These are phyloP conservation scores for Verticillium klebahnii DNA, from an alignment of 2,329 filamentous ascomycete species.

Conservation along the genomic window DNA sequence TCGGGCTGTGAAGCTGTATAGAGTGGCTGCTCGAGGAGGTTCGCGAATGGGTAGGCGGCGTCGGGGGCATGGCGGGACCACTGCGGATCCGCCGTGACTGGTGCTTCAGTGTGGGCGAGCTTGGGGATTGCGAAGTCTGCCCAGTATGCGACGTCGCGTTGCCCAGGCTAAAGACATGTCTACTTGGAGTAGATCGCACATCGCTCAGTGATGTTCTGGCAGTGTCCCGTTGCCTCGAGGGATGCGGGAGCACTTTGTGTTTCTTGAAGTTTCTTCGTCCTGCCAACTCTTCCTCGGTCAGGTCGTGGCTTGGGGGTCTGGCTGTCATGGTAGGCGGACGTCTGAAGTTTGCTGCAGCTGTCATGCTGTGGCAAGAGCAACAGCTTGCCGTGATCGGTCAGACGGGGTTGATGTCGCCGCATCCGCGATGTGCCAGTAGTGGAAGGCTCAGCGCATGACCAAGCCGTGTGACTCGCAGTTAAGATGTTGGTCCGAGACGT, in stretches of 20 bases:
- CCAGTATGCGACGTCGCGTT: constrained; percentile 7
- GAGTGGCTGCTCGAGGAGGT: constrained; percentile 50
- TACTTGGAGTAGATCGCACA: constrained; percentile 5
- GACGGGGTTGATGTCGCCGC: background rate
- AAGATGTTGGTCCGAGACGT: constrained; percentile 7
- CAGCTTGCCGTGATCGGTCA: background rate
- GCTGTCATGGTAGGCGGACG: constrained; percentile 27
- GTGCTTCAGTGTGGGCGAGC: constrained; percentile 34
- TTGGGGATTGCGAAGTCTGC: constrained; percentile 27
- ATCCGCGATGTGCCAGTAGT: background rate
- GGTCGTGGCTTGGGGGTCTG: constrained; percentile 18
- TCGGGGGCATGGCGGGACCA: constrained; percentile 54
- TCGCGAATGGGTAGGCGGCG: constrained; percentile 56
- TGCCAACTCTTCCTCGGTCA: constrained; percentile 19
- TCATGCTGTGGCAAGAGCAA: constrained; percentile 14
- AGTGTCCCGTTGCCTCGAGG: constrained; percentile 14
- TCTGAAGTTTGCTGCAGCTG: constrained; percentile 15
- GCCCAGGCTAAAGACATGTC: background rate
- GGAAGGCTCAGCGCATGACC: constrained; percentile 5
- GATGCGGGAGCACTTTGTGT: constrained; percentile 38
- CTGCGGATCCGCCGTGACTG: constrained; percentile 35
- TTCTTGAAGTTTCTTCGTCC: constrained; percentile 38
- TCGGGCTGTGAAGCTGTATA: constrained; percentile 35
- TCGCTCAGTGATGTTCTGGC: background rate
- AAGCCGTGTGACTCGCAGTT: constrained; percentile 4